These are phyloP conservation scores for Xylariaceae sp. DNA, from an alignment of 2,329 filamentous ascomycete species.

Conservation along the genomic window DNA sequence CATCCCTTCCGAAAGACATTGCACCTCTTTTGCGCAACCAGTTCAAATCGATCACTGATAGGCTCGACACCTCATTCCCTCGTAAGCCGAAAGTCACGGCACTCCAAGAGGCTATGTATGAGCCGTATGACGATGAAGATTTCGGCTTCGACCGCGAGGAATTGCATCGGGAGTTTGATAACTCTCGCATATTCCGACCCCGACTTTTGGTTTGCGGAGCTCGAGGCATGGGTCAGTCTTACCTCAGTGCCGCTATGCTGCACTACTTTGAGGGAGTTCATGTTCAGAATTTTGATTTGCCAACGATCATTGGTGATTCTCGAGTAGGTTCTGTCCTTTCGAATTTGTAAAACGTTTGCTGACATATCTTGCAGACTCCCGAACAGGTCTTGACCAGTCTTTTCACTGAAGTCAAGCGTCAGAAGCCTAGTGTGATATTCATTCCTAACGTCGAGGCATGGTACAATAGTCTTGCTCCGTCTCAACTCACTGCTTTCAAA, in stretches of 20 bases:
- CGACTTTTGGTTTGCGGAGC: constrained; percentile 78
- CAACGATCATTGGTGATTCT: constrained; percentile 80
- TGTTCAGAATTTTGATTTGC: constrained; percentile 90
- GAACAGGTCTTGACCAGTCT: constrained; percentile 88
- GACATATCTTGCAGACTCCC: constrained; percentile 48
- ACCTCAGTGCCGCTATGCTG: constrained; percentile 78
- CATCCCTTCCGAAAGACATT: constrained; percentile 72
- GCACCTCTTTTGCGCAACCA: constrained; percentile 77
- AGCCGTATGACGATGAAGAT: constrained; percentile 77
- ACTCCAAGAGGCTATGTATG: constrained; percentile 88
- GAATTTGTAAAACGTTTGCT: constrained; percentile 17
- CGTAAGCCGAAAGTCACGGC: constrained; percentile 83
- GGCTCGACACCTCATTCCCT: constrained; percentile 74
- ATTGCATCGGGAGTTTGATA: constrained; percentile 73
- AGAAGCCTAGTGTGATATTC: constrained; percentile 94
- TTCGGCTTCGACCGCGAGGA: constrained; percentile 82
- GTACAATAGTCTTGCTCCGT: constrained; percentile 62
- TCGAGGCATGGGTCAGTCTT: constrained; percentile 89
- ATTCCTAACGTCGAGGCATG: constrained; percentile 87
- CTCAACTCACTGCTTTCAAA: constrained; percentile 76
- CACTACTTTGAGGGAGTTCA: constrained; percentile 92
- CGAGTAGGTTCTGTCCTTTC: constrained; percentile 50
- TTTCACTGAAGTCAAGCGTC: constrained; percentile 87
- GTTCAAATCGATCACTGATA: constrained; percentile 62
- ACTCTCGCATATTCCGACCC: constrained; percentile 81